A percentile compares a stretch with the other conserved stretches of the same genome.
Evolutionary conservation across 352 stramenopile genomes (phyloP).

Genomic region (Blastocystis hominis): DNA sequence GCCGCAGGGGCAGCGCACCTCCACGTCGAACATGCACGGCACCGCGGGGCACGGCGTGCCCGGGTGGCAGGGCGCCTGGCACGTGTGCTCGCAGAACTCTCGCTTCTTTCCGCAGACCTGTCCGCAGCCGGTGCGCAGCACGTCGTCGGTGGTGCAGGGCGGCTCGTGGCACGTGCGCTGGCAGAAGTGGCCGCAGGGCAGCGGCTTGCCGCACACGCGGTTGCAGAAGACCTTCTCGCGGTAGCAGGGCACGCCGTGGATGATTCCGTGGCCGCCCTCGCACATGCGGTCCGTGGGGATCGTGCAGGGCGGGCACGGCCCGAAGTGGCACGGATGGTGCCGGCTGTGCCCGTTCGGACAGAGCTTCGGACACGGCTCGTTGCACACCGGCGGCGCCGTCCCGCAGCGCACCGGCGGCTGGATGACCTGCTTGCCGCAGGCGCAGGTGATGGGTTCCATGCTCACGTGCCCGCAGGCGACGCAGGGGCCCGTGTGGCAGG

Average conservation of each 20-base stretch:
- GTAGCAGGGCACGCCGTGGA: slow-evolving; percentile 37
- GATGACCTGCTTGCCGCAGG: slow-evolving; percentile 55
- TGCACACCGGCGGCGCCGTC: not conserved
- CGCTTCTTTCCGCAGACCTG: slow-evolving; percentile 57
- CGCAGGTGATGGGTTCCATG: not conserved
- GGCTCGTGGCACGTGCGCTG: slow-evolving; percentile 44
- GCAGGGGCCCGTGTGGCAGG: slow-evolving; percentile 56
- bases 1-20: slow-evolving; percentile 47
- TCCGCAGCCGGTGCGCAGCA: not conserved
- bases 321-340: slow-evolving; percentile 56
- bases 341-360: slow-evolving; percentile 25
- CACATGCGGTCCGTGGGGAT: slow-evolving; percentile 14
- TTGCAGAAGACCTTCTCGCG: slow-evolving; percentile 55
- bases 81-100: slow-evolving; percentile 56
- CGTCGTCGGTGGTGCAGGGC: slow-evolving; percentile 29
- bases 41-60: slow-evolving; percentile 13
- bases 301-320: slow-evolving; percentile 57
- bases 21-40: slow-evolving; percentile 52
- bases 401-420: slow-evolving; percentile 40
- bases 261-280: slow-evolving; percentile 31
- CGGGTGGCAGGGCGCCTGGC: slow-evolving; percentile 34
- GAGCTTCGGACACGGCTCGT: slow-evolving; percentile 22
- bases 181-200: slow-evolving; percentile 53
- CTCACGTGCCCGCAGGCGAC: slow-evolving; percentile 23
- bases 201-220: slow-evolving; percentile 47